These are phyloP conservation scores for Exophiala viscosa DNA, from an alignment of 2,329 filamentous ascomycete species.

Conservation along the genomic window DNA sequence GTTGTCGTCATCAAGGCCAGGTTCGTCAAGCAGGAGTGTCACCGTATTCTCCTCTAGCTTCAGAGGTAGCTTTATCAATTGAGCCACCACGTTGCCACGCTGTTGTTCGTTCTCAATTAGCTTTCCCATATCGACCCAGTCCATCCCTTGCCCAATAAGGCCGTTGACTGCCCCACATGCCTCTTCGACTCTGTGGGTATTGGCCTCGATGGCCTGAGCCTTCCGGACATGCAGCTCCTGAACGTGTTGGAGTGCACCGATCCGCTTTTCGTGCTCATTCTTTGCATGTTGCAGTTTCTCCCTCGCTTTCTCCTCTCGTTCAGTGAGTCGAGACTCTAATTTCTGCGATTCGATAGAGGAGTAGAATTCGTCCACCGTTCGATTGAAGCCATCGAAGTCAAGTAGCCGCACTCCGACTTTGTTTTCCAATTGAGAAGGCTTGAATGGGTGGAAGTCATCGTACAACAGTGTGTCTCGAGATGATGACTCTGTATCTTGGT, in stretches of 20 bases:
- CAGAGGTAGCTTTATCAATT: slow-evolving; percentile 79
- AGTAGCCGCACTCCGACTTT: slow-evolving; percentile 65
- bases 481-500: slow-evolving; percentile 35
- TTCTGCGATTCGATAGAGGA: slow-evolving; percentile 94
- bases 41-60: slow-evolving; percentile 88
- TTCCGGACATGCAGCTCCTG: slow-evolving; percentile 83
- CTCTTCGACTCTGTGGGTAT: slow-evolving; percentile 86
- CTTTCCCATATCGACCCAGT: slow-evolving; percentile 88
- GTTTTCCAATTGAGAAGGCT: slow-evolving; percentile 72
- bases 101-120: slow-evolving; percentile 84
- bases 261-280: slow-evolving; percentile 76
- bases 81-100: slow-evolving; percentile 76
- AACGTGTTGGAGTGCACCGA: slow-evolving; percentile 76
- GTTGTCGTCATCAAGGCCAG: slow-evolving; percentile 56
- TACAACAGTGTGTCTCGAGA: slow-evolving; percentile 59
- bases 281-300: slow-evolving; percentile 81
- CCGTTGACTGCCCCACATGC: slow-evolving; percentile 89
- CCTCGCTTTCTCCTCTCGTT: slow-evolving; percentile 76
- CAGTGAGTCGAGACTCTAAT: slow-evolving; percentile 74
- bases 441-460: slow-evolving; percentile 92
- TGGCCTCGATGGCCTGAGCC: slow-evolving; percentile 84
- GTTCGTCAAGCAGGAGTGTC: slow-evolving; percentile 73
- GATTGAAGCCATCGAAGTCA: slow-evolving; percentile 81
- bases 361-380: slow-evolving; percentile 93
- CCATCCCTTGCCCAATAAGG: slow-evolving; percentile 90